Percentiles rank a stretch among this genome's conserved stretches.
Conservation (phyloP, 192 early-diverging fungal genomes). For the Entomortierella beljakovae region DNA sequence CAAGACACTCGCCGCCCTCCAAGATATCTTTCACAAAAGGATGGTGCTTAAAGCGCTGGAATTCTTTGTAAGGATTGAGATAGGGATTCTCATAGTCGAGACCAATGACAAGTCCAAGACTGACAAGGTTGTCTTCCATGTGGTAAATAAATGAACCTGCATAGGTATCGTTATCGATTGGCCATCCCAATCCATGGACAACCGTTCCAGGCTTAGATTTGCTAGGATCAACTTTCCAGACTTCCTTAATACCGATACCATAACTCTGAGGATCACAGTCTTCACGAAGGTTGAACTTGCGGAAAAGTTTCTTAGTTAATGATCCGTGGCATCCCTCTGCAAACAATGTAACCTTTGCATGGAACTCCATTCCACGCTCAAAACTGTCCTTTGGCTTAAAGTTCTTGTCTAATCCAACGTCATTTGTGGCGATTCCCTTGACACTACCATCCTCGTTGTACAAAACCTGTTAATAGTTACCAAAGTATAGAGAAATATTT, state of each 20-base stretch:
- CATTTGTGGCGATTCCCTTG: constrained; percentile 92
- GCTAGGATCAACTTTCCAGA: constrained; percentile 92
- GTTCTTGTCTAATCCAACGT: constrained; percentile 92
- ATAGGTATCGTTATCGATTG: constrained; percentile 91
- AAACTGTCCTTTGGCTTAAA: constrained; percentile 91
- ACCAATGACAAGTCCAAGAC: constrained; percentile 90
- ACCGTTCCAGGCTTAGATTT: constrained; percentile 89
- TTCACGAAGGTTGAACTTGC: constrained; percentile 90
- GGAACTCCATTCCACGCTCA: constrained; percentile 95
- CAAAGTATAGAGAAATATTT: not conserved
- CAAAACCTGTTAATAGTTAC: constrained; percentile 60
- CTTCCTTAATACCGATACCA: constrained; percentile 97
- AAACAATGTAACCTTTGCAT: constrained; percentile 94
- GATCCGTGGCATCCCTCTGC: constrained; percentile 99
- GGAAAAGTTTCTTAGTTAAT: constrained; percentile 89
- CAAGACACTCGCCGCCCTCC: constrained; percentile 89
- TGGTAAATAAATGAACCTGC: constrained; percentile 97
- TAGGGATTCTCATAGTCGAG: constrained; percentile 98
- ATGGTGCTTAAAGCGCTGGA: constrained; percentile 97
- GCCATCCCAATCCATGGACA: constrained; percentile 92
- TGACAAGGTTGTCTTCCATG: constrained; percentile 88
- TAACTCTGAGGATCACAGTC: constrained; percentile 93
- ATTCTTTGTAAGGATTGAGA: constrained; percentile 95
- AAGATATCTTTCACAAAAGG: constrained; percentile 85
- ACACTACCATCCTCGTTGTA: constrained; percentile 95